Evolutionary conservation across 2,329 filamentous ascomycete species (phyloP).

Genomic region (Arthrobotrys musiformis): DNA sequence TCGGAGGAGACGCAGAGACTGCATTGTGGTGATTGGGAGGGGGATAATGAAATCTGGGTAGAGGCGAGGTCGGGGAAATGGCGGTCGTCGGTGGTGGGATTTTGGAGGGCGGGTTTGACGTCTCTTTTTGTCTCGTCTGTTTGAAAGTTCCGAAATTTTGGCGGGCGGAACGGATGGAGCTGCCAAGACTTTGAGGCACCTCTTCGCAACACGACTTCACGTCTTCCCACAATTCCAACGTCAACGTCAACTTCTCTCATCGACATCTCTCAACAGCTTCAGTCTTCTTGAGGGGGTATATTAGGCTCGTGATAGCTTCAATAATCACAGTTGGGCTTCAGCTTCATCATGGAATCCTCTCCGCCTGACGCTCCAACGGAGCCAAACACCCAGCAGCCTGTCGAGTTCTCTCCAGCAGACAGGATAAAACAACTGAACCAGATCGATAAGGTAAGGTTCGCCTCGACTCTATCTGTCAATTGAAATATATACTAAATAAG

Average conservation of each 20-base stretch:
- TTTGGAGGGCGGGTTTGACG: constrained; percentile 47
- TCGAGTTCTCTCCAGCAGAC: constrained; percentile 45
- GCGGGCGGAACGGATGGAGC: constrained; percentile 37
- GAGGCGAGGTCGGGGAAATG: constrained; percentile 1
- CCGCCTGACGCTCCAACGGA: constrained; percentile 20
- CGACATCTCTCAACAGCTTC: background rate
- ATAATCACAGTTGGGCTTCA: background rate
- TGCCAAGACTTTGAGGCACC: constrained; percentile 40
- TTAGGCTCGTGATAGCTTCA: too few relatives aligned
- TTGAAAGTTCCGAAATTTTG: constrained; percentile 53
- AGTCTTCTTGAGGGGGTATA: background rate
- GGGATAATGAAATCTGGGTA: too few relatives aligned
- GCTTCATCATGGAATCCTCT: constrained; percentile 27
- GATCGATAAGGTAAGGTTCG: constrained; percentile 42
- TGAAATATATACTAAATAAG: background rate
- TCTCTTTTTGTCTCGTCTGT: too few relatives aligned
- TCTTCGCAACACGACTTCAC: constrained; percentile 35
- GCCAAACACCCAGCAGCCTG: constrained; percentile 28
- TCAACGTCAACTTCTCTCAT: constrained; percentile 13
- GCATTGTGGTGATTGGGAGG: constrained; percentile 38
- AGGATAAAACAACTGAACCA: constrained; percentile 54
- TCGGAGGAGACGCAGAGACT: constrained; percentile 45
- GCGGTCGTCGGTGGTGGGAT: constrained; percentile 50
- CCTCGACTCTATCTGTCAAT: background rate
- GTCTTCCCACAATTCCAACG: constrained; percentile 1